Evolutionary conservation across 306 rosid species (phyloP).

Genomic region (Cajanus cajan): DNA sequence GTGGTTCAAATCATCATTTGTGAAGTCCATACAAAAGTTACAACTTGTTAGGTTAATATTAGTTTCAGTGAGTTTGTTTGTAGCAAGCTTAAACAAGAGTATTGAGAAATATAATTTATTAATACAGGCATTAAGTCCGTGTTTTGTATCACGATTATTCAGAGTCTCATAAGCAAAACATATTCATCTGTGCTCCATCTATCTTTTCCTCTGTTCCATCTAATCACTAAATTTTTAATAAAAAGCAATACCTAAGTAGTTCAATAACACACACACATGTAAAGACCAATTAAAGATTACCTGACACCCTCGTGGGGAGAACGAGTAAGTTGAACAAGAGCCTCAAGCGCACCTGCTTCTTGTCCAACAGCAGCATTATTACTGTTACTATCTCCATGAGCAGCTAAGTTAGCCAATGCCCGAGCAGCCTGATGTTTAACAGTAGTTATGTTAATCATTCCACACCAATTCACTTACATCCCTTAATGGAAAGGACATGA

Average conservation of each 20-base stretch:
- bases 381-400: constrained; percentile 98
- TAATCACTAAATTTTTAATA: background rate
- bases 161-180: constrained; percentile 1
- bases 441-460: constrained; percentile 27
- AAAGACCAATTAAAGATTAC: constrained; percentile 43
- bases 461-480: constrained; percentile 25
- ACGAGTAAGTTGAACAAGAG: constrained; percentile 96
- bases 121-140: background rate
- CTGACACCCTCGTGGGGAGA: constrained; percentile 99
- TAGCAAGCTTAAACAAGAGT: background rate
- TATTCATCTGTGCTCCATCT: background rate
- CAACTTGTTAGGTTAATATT: background rate
- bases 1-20: background rate
- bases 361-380: constrained; percentile 98
- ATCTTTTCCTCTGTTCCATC: constrained; percentile 2
- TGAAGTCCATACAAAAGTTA: background rate
- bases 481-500: background rate
- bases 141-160: constrained; percentile 15
- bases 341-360: constrained; percentile 99
- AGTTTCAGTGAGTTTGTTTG: background rate
- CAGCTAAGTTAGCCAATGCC: constrained; percentile 99
- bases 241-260: background rate
- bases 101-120: background rate
- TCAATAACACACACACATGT: background rate
- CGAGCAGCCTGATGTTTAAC: constrained; percentile 85